Percentiles rank a stretch among this genome's conserved stretches.
Evolutionary conservation across 1,139 yeast species (phyloP).

Genomic region (Debaryomyces singareniensis): DNA sequence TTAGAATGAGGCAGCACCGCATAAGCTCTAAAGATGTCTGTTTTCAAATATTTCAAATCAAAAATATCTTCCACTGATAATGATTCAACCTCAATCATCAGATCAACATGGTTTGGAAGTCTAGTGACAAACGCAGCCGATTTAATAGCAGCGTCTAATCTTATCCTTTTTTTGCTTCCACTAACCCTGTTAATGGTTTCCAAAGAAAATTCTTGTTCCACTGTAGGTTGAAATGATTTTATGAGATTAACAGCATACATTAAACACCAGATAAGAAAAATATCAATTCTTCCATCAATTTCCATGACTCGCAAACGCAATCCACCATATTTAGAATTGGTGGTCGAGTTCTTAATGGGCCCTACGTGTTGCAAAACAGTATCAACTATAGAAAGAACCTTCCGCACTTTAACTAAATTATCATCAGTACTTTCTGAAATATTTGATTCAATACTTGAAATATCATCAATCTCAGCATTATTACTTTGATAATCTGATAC

Average conservation of each 20-base stretch:
- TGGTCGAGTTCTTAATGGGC: constrained; percentile 17
- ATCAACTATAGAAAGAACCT: constrained; percentile 20
- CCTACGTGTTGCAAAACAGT: constrained; percentile 17
- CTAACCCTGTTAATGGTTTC: constrained; percentile 19
- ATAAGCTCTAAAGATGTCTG: constrained; percentile 40
- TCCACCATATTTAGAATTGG: constrained; percentile 8
- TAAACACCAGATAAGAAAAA: constrained; percentile 39
- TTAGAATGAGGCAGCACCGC: constrained; percentile 51
- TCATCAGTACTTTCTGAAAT: constrained; percentile 12
- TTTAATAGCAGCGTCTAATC: constrained; percentile 30
- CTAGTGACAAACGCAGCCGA: constrained; percentile 40
- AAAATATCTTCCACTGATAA: constrained; percentile 25
- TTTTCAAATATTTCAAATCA: constrained; percentile 20
- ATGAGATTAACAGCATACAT: constrained; percentile 33
- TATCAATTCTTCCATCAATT: constrained; percentile 34
- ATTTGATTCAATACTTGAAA: constrained; percentile 29
- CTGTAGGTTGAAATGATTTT: constrained; percentile 31
- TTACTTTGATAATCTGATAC: constrained; percentile 14
- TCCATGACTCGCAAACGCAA: constrained; percentile 28
- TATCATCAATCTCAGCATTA: constrained; percentile 28
- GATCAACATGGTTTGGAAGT: constrained; percentile 45
- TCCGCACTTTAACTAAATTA: constrained; percentile 22
- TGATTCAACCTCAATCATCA: constrained; percentile 45
- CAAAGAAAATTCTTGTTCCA: constrained; percentile 21
- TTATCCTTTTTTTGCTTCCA: constrained; percentile 18